A percentile compares a stretch with the other conserved stretches of the same genome.
These are phyloP conservation scores for Lanmaoa rubissima DNA, from an alignment of 768 basidiomycete species.

Conservation along the genomic window DNA sequence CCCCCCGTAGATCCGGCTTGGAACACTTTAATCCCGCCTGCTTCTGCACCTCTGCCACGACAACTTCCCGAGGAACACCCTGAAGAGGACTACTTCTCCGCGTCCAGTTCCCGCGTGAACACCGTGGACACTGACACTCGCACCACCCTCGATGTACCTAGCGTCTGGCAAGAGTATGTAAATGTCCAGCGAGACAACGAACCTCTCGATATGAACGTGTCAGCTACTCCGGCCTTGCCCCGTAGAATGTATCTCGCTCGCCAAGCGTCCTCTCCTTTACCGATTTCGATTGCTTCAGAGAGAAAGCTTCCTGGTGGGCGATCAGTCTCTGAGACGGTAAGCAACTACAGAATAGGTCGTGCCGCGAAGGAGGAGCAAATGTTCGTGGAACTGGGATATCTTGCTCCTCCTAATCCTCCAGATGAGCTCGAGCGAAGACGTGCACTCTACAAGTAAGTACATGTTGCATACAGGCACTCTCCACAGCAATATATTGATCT, in stretches of 20 bases:
- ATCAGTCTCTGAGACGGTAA: slow-evolving; percentile 33
- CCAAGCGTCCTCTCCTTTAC: slow-evolving; percentile 64
- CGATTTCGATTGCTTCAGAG: slow-evolving; percentile 38
- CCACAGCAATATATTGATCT: neutral
- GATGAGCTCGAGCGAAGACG: slow-evolving; percentile 80
- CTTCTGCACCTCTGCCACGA: slow-evolving; percentile 20
- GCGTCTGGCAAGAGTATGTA: slow-evolving; percentile 28
- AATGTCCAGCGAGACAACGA: slow-evolving; percentile 28
- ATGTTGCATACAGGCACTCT: neutral
- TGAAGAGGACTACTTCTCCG: slow-evolving; percentile 34
- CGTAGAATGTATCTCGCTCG: slow-evolving; percentile 55
- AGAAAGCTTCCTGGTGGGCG: slow-evolving; percentile 33
- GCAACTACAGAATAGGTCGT: slow-evolving; percentile 40
- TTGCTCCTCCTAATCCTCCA: slow-evolving; percentile 80
- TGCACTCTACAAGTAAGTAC: slow-evolving; percentile 76
- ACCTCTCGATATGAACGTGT: slow-evolving; percentile 29
- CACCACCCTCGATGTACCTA: slow-evolving; percentile 17
- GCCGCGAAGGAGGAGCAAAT: slow-evolving; percentile 67
- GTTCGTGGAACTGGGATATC: slow-evolving; percentile 62
- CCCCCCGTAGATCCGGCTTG: slow-evolving; percentile 8
- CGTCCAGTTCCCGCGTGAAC: slow-evolving; percentile 24
- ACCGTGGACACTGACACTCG: slow-evolving; percentile 17
- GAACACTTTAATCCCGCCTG: slow-evolving; percentile 1
- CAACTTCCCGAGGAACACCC: slow-evolving; percentile 25
- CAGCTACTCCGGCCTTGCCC: slow-evolving; percentile 47